These are phyloP conservation scores for Articulospora tetracladia DNA, from an alignment of 495 filamentous ascomycete genomes.

Conservation along the genomic window DNA sequence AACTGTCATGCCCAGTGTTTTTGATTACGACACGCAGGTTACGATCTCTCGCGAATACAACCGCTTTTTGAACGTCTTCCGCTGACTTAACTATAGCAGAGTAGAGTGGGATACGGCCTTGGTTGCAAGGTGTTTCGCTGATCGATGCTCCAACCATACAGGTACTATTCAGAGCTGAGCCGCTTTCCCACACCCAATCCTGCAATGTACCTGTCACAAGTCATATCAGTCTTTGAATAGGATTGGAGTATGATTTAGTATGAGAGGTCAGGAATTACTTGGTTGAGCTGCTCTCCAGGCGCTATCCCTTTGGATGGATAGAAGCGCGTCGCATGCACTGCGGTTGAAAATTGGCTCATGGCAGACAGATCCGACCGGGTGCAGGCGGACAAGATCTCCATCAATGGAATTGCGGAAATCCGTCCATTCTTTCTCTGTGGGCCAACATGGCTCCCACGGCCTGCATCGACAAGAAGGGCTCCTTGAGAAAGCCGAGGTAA, in stretches of 20 bases:
- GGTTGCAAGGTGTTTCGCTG: constrained; percentile 17
- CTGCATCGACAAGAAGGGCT: constrained; percentile 6
- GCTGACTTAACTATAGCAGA: constrained; percentile 23
- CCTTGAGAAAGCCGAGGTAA: not conserved
- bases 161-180: not conserved
- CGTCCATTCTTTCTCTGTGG: constrained; percentile 4
- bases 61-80: constrained; percentile 30
- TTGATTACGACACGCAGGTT: constrained; percentile 33
- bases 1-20: constrained; percentile 31
- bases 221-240: constrained; percentile 15
- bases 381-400: constrained; percentile 11
- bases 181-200: constrained; percentile 25
- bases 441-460: constrained; percentile 8
- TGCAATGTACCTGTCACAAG: constrained; percentile 20
- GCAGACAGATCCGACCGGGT: constrained; percentile 23
- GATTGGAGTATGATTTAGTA: constrained; percentile 8
- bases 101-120: constrained; percentile 28
- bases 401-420: constrained; percentile 8
- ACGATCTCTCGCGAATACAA: constrained; percentile 26
- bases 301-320: constrained; percentile 11
- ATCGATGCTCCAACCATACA: constrained; percentile 1
- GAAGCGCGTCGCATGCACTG: constrained; percentile 18
- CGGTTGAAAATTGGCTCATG: constrained; percentile 23
- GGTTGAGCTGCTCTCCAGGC: constrained; percentile 20
- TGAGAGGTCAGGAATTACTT: constrained; percentile 14